Base-by-base conservation (phyloP, 164 flowering plant species). In the Pachysandra terminalis region DNA sequence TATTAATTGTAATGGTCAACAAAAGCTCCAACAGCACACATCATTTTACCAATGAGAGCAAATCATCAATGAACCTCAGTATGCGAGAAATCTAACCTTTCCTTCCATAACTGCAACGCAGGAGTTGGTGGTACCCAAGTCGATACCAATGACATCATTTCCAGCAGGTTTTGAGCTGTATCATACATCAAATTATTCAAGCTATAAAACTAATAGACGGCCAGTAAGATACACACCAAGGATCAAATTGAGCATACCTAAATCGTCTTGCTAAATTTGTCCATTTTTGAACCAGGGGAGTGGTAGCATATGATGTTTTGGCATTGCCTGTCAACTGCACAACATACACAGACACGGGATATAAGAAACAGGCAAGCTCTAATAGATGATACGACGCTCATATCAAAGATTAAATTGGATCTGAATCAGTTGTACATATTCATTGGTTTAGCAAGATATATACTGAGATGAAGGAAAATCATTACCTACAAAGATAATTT, bases 71-170 rank as follows among this genome's bases (percentile, higher is more conserved):
- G 15, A 1, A 14, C 28, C 19, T 54, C 15, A 26, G 25, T 17
- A 45, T 5, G 12, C 41, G 45, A 59, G 23, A 53, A 63, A 13
- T 16, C 66, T 57, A 15, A 85, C 90, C 87, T 86, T 84, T 59
- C 90, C 90, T 68, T 86, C 88, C 90, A 86, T 86, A 23, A 86
- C 82, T 5, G 90, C 48, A 25, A 86, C 88, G 74, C 90, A 86
- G 0, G 88, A 85, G 64, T 85, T 86, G 28, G 90, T 86, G 13
- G 90, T 86, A 63, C 90, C 90, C 83, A 86, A 78, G 53, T 86
- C 90, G 61, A 86, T 83, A 67, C 90, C 90, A 72, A 86, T 85
- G 5, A 86, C 83, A 65, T 86, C 90, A 78, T 76, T 81, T 19
- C 84, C 90, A 70, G 66, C 68, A 62, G 90, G 83, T 58, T 70